Base-by-base conservation (phyloP, 345 rosid species). In the Melastoma malabathricum region DNA sequence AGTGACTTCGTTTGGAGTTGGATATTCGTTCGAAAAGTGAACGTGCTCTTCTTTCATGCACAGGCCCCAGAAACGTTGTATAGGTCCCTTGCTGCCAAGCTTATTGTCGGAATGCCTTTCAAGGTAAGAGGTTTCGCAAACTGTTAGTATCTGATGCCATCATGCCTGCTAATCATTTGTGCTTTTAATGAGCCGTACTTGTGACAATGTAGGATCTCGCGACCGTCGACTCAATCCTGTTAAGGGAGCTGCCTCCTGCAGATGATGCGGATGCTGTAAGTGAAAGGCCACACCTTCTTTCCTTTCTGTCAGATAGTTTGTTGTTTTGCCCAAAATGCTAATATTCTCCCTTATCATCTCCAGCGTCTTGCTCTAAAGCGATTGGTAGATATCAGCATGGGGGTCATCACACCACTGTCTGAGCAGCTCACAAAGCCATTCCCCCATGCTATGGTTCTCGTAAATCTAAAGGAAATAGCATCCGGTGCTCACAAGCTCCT, bases 341-440 rank as follows among this genome's bases (percentile, higher is more conserved):
- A 52, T 50, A 23, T 47, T 17, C 49, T n/a, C 5, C 22, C 48
- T 54, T 55, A 31, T 23, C 10, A 0, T 72, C 45, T 56, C 41
- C 86, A 92, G 98, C 80, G 93, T 56, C 76, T 92, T 25, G 87
- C 96, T 61, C 98, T 92, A 62, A 87, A 82, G 62, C 69, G 98
- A 69, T 72, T 92, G 86, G 70, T 87, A 44, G 98, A 87, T 57
- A 68, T 87, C 50, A 87, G 95, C 68, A 80, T 92, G 95, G 98
- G 98, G 46, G 80, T 92, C 15, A 82, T 87, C 57, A 62, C 81
- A 49, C 98, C 98, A 62, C 67, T 92, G 63, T 75, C 96, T 13
- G 98, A 92, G 72, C 98, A 92, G 68, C 80, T 92, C 44, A 92
- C 87, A 50, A 92, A 87, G 66, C 96, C 98, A 29, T 68, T 92